Conservation (phyloP, 306 rosid species). For the Pyrus bretschneideri region DNA sequence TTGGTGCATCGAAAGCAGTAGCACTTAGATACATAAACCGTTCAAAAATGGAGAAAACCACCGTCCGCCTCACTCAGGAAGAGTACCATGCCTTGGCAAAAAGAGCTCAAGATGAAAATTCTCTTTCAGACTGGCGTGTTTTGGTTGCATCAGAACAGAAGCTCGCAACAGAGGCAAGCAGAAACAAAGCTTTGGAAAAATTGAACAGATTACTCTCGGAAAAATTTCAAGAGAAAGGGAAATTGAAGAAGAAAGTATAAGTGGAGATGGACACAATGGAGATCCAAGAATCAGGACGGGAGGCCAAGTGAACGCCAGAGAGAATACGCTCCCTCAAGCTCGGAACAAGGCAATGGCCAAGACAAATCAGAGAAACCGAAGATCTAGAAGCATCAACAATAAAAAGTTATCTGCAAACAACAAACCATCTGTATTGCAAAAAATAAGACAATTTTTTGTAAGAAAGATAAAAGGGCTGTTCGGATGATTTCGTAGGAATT, state of each 20-base stretch:
- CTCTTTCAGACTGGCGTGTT: conserved; percentile 29
- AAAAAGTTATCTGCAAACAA: background rate
- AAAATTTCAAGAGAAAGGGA: conserved; percentile 6
- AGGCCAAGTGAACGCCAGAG: background rate
- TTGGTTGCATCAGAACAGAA: conserved; percentile 29
- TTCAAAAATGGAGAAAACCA: conserved; percentile 17
- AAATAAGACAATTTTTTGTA: conserved; percentile 20
- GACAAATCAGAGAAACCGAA: conserved; percentile 19
- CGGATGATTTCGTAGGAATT: conserved; percentile 10
- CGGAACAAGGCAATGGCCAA: conserved; percentile 6
- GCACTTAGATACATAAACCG: conserved; percentile 27
- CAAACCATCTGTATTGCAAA: conserved; percentile 22
- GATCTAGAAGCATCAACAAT: conserved; percentile 12
- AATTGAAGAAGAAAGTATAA: conserved; percentile 10
- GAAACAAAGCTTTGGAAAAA: conserved; percentile 30
- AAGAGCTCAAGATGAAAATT: conserved; percentile 30
- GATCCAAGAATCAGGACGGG: conserved; percentile 10
- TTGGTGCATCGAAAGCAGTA: conserved; percentile 29
- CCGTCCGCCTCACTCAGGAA: conserved; percentile 30
- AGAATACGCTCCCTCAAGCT: conserved; percentile 11
- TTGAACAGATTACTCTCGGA: conserved; percentile 20
- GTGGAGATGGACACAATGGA: background rate
- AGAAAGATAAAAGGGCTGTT: conserved; percentile 13
- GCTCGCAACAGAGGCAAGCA: conserved; percentile 30
- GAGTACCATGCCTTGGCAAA: conserved; percentile 29